Evolutionary conservation across 192 early-diverging fungal genomes (phyloP).

Genomic region (Umbelopsis sp.): DNA sequence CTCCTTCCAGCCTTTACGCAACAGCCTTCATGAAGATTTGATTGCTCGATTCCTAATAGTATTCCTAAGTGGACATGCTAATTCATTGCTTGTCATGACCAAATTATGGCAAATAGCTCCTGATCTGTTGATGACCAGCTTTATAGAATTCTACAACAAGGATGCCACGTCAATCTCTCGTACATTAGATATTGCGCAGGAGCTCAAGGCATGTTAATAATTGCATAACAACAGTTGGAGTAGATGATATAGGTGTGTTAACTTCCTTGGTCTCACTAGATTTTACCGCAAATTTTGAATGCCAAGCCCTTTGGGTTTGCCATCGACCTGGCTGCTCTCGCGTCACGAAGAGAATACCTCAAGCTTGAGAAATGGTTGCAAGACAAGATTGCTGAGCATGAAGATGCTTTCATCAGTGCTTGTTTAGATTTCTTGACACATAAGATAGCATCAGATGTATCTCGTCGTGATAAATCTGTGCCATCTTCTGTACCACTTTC

Average conservation of each 20-base stretch:
- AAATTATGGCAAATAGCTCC: slow-evolving; percentile 71
- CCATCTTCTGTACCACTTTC: slow-evolving; percentile 57
- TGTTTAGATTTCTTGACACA: slow-evolving; percentile 78
- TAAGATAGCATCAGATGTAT: slow-evolving; percentile 57
- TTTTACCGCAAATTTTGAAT: slow-evolving; percentile 71
- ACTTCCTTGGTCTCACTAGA: slow-evolving; percentile 41
- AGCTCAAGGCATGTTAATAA: slow-evolving; percentile 63
- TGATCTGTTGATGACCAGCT: slow-evolving; percentile 57
- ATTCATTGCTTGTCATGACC: slow-evolving; percentile 68
- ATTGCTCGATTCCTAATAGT: slow-evolving; percentile 59
- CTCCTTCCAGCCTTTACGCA: slow-evolving; percentile 1
- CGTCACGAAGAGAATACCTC: slow-evolving; percentile 75
- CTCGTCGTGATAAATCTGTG: slow-evolving; percentile 45
- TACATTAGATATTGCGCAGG: slow-evolving; percentile 79
- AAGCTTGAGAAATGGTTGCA: slow-evolving; percentile 87
- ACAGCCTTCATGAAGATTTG: slow-evolving; percentile 64
- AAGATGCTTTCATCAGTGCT: slow-evolving; percentile 66
- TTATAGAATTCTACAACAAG: slow-evolving; percentile 72
- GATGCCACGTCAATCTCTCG: slow-evolving; percentile 57
- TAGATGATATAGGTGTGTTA: neutral
- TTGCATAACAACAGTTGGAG: neutral
- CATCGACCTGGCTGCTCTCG: slow-evolving; percentile 80
- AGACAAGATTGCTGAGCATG: slow-evolving; percentile 66
- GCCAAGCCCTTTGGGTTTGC: slow-evolving; percentile 67
- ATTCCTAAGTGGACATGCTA: slow-evolving; percentile 67